phyloP scores from a whole-genome alignment of 2,329 filamentous ascomycete species.

The Cercospora sojina region DNA sequence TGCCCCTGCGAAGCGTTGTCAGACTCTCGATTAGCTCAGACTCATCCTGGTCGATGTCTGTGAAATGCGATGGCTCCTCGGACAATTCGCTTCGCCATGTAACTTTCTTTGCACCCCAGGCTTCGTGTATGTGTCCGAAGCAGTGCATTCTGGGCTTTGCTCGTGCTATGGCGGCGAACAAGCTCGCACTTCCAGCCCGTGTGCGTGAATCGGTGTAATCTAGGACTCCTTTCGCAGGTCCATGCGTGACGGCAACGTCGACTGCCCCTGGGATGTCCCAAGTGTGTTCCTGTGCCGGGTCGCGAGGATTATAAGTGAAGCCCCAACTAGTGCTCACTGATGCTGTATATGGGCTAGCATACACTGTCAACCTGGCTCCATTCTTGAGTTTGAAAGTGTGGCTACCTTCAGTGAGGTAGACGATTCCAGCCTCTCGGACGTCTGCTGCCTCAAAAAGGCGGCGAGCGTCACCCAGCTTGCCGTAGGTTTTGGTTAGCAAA shows the following conservation, averaged over 20 bases:
- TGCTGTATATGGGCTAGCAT: slow-evolving; percentile 56
- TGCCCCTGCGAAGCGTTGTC: slow-evolving; percentile 22
- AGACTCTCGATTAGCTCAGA: slow-evolving; percentile 44
- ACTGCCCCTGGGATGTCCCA: slow-evolving; percentile 38
- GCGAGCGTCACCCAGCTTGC: slow-evolving; percentile 20
- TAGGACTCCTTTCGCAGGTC: slow-evolving; percentile 54
- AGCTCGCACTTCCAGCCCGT: slow-evolving; percentile 56
- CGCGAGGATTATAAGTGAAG: slow-evolving; percentile 49
- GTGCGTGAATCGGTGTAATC: slow-evolving; percentile 43
- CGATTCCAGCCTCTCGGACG: slow-evolving; percentile 49
- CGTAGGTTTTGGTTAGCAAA: slow-evolving; percentile 14
- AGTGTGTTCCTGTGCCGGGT: slow-evolving; percentile 47
- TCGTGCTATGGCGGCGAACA: slow-evolving; percentile 53
- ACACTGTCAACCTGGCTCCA: slow-evolving; percentile 53
- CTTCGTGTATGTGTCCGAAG: slow-evolving; percentile 64
- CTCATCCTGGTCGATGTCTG: slow-evolving; percentile 46
- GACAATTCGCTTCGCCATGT: slow-evolving; percentile 40
- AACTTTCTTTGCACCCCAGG: slow-evolving; percentile 47
- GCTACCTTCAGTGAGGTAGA: slow-evolving; percentile 57
- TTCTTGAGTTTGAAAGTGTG: slow-evolving; percentile 49
- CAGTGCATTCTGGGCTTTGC: slow-evolving; percentile 57
- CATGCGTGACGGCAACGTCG: slow-evolving; percentile 63
- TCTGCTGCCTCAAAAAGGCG: slow-evolving; percentile 24
- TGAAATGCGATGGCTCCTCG: slow-evolving; percentile 42
- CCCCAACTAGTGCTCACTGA: slow-evolving; percentile 49